Evolutionary conservation across 306 rosid genomes (phyloP).

Genomic region (Cicer arietinum): DNA sequence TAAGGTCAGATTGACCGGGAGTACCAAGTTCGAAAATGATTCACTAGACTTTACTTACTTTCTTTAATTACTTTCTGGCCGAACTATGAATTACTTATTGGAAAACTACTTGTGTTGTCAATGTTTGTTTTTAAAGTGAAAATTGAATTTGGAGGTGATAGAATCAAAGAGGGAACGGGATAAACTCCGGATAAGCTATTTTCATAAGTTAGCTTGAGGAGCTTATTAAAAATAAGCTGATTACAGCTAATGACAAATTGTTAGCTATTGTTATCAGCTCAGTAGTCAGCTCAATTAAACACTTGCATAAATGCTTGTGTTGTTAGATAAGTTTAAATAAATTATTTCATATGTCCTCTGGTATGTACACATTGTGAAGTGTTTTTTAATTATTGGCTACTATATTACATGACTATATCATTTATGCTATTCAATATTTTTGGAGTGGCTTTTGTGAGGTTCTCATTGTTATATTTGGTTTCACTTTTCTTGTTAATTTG

Average conservation of each 20-base stretch:
- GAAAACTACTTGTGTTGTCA: neutral
- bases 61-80: no score
- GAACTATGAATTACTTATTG: neutral
- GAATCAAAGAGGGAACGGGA: neutral
- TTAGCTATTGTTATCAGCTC: neutral
- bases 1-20: no score
- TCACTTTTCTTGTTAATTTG: constrained; percentile 3
- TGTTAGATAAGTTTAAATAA: neutral
- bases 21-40: no score
- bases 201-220: neutral
- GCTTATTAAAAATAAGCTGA: neutral
- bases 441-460: constrained; percentile 16
- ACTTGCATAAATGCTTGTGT: neutral
- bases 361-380: neutral
- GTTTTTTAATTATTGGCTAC: neutral
- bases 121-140: neutral
- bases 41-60: no score
- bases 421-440: constrained; percentile 3
- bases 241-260: neutral
- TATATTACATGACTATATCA: neutral
- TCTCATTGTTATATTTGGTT: neutral
- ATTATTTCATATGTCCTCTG: neutral
- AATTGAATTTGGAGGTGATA: neutral
- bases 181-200: neutral
- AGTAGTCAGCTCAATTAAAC: neutral